Conservation (phyloP, 2,329 filamentous ascomycete species). For the Alternaria incomplexa region DNA sequence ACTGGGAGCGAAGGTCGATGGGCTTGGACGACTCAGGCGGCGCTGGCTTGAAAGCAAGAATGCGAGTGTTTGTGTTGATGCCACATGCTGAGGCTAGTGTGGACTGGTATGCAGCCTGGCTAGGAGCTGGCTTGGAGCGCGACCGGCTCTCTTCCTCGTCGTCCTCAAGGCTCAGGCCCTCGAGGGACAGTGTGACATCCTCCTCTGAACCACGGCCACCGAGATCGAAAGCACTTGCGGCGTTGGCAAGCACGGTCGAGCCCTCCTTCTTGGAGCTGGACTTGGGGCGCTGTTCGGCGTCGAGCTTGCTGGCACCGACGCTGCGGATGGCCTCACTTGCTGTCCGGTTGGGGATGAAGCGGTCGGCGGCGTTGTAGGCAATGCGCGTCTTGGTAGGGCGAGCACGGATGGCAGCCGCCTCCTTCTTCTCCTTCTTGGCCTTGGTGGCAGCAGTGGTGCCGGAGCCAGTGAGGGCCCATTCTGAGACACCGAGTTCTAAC, state of each 20-base stretch:
- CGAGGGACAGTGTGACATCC: constrained; percentile 76
- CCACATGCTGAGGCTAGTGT: constrained; percentile 90
- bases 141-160: constrained; percentile 66
- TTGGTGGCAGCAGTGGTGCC: constrained; percentile 57
- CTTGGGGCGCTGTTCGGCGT: constrained; percentile 66
- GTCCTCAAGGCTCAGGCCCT: constrained; percentile 78
- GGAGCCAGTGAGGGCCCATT: constrained; percentile 89
- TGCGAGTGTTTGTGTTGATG: constrained; percentile 90
- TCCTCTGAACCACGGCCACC: constrained; percentile 69
- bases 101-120: constrained; percentile 89
- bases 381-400: constrained; percentile 48
- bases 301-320: constrained; percentile 81
- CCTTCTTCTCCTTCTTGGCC: constrained; percentile 45
- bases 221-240: constrained; percentile 70
- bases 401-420: constrained; percentile 33
- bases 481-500: constrained; percentile 88
- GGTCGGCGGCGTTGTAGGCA: constrained; percentile 75
- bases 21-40: constrained; percentile 98
- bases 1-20: constrained; percentile 95
- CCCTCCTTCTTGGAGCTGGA: constrained; percentile 71
- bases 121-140: constrained; percentile 81
- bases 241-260: constrained; percentile 77
- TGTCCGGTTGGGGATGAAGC: constrained; percentile 93
- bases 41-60: constrained; percentile 97
- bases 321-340: constrained; percentile 89